Evolutionary conservation across 1,284 basidiomycete genomes (phyloP), one percentile per base, ranked within the genome.

Genomic region (Xanthoconium separans): DNA sequence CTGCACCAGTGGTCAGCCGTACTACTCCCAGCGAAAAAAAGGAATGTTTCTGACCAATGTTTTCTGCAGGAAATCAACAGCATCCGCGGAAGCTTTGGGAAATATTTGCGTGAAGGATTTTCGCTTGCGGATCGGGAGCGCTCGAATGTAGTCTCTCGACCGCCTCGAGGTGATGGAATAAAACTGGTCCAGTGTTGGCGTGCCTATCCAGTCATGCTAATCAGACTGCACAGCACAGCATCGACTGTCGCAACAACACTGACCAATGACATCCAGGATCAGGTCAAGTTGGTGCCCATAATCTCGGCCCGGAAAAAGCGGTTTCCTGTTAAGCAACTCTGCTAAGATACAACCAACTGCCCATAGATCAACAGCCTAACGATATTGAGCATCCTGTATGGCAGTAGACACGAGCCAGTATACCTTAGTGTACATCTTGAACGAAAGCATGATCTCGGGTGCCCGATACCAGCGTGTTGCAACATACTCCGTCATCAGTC

Each of bases 381-480:
- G 13, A 45, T 20, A 50, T 30, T 45, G 22, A 46, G 54, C 53
- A 55, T 44, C 10, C 33, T 33, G 31, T 50, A 50, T 27, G 50
- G 48, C 2, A 44, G 24, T 30, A 44, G 40, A 46, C 7, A 54
- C 55, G 60, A 29, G 39, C 22, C 42, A 55, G 54, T 63, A 20
- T 53, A 79, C 82, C 75, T 85, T 84, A 44, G 83, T 84, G 70
- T 90, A 92, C 80, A 91, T 91, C 69, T 91, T 91, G 75, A 93
- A 94, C 49, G 85, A 88, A 55, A 94, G 76, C 91, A 94, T 94
- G 69, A 94, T 93, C 73, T 94, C 91, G 0, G 89, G 89, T 7
- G 90, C 90, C 54, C 89, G 80, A 69, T 91, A 92, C 89, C 90
- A 89, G 45, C 91, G 75, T 43, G 91, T 93, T 1, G 91, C 90